A percentile compares a stretch with the other conserved stretches of the same genome.
These are phyloP conservation scores for Cercis canadensis DNA, from an alignment of 306 rosid species.

Conservation along the genomic window DNA sequence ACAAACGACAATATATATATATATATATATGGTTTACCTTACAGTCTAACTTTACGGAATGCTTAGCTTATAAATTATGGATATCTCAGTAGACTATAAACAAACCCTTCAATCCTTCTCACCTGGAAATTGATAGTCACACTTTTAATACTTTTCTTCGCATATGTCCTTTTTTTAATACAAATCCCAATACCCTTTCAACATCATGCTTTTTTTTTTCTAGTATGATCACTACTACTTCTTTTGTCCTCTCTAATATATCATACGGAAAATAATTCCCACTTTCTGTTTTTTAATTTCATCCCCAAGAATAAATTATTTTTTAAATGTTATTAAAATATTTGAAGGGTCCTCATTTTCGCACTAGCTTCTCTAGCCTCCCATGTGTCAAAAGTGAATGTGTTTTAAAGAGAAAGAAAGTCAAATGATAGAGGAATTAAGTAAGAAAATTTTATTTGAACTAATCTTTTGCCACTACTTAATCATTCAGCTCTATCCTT, in stretches of 20 bases:
- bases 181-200: slow-evolving; percentile 44
- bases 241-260: slow-evolving; percentile 49
- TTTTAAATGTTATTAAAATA: slow-evolving; percentile 29
- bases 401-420: slow-evolving; percentile 41
- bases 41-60: too few relatives aligned
- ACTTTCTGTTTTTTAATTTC: slow-evolving; percentile 39
- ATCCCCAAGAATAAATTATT: slow-evolving; percentile 30
- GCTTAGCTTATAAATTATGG: too few relatives aligned
- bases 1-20: neutral
- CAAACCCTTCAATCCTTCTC: slow-evolving; percentile 56
- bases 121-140: slow-evolving; percentile 30
- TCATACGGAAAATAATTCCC: slow-evolving; percentile 40
- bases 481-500: slow-evolving; percentile 6
- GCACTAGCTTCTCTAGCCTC: slow-evolving; percentile 42
- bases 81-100: slow-evolving; percentile 60
- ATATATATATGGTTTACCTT: too few relatives aligned
- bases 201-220: slow-evolving; percentile 34
- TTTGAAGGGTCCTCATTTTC: slow-evolving; percentile 40
- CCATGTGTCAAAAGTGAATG: slow-evolving; percentile 45
- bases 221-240: slow-evolving; percentile 23
- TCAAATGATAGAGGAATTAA: slow-evolving; percentile 47
- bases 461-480: slow-evolving; percentile 26
- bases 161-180: slow-evolving; percentile 30
- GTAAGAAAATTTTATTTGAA: neutral
- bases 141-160: slow-evolving; percentile 30